Conservation (phyloP, 1,284 basidiomycete genomes). For the Sanguinoderma infundibulare region DNA sequence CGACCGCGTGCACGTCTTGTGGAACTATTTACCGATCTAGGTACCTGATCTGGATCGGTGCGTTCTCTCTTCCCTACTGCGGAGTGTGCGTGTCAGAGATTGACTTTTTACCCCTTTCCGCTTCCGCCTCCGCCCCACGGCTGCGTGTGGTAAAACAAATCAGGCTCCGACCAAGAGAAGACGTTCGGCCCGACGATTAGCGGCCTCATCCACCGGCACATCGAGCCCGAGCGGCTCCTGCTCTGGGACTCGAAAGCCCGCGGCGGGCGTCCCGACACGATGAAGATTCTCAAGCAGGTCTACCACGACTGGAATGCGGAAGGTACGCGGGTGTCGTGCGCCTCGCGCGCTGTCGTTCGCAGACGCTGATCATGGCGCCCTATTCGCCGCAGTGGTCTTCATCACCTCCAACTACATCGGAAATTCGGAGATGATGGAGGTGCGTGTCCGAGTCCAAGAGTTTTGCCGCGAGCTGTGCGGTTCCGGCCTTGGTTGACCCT, state of each 20-base stretch:
- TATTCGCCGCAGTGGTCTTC: slow-evolving; percentile 59
- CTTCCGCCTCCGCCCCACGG: not conserved
- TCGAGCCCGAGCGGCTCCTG: slow-evolving; percentile 69
- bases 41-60: slow-evolving; percentile 82
- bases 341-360: slow-evolving; percentile 3
- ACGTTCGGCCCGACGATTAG: slow-evolving; percentile 79
- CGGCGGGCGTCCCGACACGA: slow-evolving; percentile 75
- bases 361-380: slow-evolving; percentile 6
- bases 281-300: slow-evolving; percentile 73
- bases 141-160: slow-evolving; percentile 9
- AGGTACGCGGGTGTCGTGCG: slow-evolving; percentile 43
- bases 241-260: slow-evolving; percentile 75
- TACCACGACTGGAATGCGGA: slow-evolving; percentile 72
- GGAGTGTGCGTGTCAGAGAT: slow-evolving; percentile 16
- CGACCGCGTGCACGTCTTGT: slow-evolving; percentile 12
- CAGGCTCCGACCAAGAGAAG: slow-evolving; percentile 77
- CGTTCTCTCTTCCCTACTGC: slow-evolving; percentile 26
- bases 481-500: not conserved
- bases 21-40: slow-evolving; percentile 37
- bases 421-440: slow-evolving; percentile 73
- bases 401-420: slow-evolving; percentile 79
- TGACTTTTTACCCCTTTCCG: slow-evolving; percentile 10
- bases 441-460: slow-evolving; percentile 18
- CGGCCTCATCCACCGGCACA: slow-evolving; percentile 65
- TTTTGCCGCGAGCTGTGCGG: not conserved